Percentiles rank a stretch among this genome's conserved stretches.
These are phyloP conservation scores for Corchorus capsularis DNA, from an alignment of 345 rosid genomes.

Conservation along the genomic window DNA sequence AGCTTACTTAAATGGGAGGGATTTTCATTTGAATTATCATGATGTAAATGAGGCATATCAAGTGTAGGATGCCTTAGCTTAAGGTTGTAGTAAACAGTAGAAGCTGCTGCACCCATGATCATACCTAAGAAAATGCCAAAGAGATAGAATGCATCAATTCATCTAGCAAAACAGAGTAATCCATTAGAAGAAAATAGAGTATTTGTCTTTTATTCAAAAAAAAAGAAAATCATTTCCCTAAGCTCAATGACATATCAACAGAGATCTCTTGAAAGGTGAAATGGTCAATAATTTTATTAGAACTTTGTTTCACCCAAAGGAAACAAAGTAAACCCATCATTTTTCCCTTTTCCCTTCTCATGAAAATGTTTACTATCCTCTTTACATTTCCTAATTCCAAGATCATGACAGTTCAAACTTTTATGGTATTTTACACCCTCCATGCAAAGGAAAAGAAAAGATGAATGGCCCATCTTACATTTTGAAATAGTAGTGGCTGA, in stretches of 20 bases:
- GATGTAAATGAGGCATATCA: slow-evolving; percentile 48
- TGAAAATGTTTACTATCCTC: neutral
- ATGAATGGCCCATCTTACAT: slow-evolving; percentile 44
- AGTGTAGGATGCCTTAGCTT: slow-evolving; percentile 74
- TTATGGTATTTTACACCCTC: neutral
- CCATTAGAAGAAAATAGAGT: neutral
- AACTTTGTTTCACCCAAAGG: neutral
- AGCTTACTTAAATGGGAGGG: neutral
- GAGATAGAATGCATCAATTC: neutral
- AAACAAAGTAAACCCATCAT: neutral
- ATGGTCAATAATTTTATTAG: neutral
- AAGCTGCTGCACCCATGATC: slow-evolving; percentile 84
- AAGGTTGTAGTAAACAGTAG: slow-evolving; percentile 82
- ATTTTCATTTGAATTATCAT: neutral
- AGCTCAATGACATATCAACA: neutral
- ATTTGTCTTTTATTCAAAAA: too few species aligned
- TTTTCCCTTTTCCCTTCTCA: neutral
- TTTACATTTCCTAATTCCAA: neutral
- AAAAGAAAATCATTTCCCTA: neutral
- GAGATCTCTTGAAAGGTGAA: neutral
- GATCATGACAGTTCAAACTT: neutral
- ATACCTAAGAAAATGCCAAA: slow-evolving; percentile 53
- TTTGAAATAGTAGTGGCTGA: slow-evolving; percentile 82
- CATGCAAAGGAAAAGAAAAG: neutral
- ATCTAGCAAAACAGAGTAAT: neutral